Percentiles rank a stretch among this genome's conserved stretches.
These are phyloP conservation scores for Ogataea thermomethanolica DNA, from an alignment of 805 yeast species.

Conservation along the genomic window DNA sequence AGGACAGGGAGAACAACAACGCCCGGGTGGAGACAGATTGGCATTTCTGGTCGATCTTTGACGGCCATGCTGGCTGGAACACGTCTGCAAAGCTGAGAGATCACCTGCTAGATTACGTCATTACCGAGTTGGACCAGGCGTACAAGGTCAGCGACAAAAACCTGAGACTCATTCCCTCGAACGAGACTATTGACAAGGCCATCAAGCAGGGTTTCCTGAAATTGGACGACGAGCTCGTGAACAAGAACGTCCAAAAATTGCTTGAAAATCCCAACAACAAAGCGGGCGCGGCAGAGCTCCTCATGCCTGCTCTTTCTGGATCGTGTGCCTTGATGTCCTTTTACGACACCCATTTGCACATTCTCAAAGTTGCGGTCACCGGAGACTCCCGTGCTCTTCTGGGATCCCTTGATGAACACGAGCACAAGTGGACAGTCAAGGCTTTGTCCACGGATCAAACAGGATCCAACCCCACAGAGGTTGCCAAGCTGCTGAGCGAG, in stretches of 20 bases:
- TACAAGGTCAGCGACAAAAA: constrained; percentile 53
- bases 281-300: constrained; percentile 64
- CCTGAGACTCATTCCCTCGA: constrained; percentile 59
- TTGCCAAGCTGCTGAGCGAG: constrained; percentile 72
- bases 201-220: constrained; percentile 75
- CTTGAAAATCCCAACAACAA: constrained; percentile 62
- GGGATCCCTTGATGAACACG: constrained; percentile 60
- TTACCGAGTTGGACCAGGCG: constrained; percentile 66
- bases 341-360: constrained; percentile 71
- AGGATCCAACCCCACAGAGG: constrained; percentile 87
- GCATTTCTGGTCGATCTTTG: constrained; percentile 94
- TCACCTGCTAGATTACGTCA: constrained; percentile 70
- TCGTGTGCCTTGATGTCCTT: constrained; percentile 88
- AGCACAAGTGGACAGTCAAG: constrained; percentile 75
- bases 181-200: constrained; percentile 73
- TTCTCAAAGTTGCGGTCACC: constrained; percentile 85
- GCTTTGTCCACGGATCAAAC: constrained; percentile 91
- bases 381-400: constrained; percentile 94
- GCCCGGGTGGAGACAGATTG: constrained; percentile 57
- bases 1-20: constrained; percentile 51
- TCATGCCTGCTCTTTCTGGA: constrained; percentile 93
- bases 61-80: constrained; percentile 97
- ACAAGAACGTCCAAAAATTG: constrained; percentile 65
- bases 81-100: constrained; percentile 85
- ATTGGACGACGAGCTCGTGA: constrained; percentile 83